Percentiles rank a stretch among this genome's conserved stretches.
Evolutionary conservation across 257 asterid species (phyloP).

Genomic region (Cordia subcordata): DNA sequence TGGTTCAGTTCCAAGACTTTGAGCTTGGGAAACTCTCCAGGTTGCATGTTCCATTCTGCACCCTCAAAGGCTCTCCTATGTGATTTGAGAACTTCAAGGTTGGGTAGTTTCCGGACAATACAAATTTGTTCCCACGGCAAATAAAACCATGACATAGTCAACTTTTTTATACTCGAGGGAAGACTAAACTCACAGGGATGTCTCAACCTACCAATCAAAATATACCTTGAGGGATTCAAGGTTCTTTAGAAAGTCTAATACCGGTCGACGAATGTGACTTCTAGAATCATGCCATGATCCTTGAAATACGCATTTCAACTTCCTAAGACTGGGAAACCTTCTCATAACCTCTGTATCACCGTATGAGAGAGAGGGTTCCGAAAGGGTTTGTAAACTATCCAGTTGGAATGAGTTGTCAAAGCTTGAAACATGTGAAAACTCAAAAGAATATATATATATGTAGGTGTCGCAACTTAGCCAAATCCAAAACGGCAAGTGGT

Average conservation of each 20-base stretch:
- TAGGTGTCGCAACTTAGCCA: background rate
- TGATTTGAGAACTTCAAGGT: background rate
- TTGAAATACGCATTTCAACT: background rate
- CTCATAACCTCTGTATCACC: background rate
- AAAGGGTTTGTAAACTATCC: background rate
- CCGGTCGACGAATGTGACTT: background rate
- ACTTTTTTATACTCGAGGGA: background rate
- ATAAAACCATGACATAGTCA: background rate
- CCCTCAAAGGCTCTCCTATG: background rate
- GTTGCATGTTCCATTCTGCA: background rate
- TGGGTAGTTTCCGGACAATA: conserved; percentile 1
- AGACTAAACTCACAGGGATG: background rate
- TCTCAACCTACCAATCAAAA: background rate
- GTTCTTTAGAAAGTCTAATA: background rate
- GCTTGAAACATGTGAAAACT: background rate
- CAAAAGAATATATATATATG: background rate
- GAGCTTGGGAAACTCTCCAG: background rate
- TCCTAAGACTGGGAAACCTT: background rate
- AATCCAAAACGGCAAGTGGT: background rate
- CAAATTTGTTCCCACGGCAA: conserved; percentile 8
- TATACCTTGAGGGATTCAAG: accelerated
- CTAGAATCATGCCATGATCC: background rate
- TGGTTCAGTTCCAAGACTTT: background rate
- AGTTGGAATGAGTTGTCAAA: background rate
- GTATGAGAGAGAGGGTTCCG: background rate